Conservation (phyloP, 495 filamentous ascomycete species). For the Cetradonia linearis region DNA sequence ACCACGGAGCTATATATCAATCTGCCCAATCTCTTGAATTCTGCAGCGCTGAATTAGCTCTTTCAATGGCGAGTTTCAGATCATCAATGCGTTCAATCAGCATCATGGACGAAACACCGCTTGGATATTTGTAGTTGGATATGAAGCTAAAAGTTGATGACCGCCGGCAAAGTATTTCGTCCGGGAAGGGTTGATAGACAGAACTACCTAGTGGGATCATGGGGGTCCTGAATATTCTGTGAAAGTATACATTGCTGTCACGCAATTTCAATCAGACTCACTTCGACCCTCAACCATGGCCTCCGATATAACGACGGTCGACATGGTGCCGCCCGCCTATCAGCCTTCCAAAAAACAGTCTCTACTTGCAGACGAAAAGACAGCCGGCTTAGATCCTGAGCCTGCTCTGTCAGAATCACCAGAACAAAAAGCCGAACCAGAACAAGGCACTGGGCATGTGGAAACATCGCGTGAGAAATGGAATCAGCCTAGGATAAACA, state of each 20-base stretch:
- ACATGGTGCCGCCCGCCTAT: not conserved
- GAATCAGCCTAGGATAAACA: conserved; percentile 60
- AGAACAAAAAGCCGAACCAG: not conserved
- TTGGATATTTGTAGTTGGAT: not conserved
- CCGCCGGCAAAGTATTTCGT: not conserved
- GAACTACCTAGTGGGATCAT: not conserved
- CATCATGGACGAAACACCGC: not conserved
- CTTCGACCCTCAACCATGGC: not conserved
- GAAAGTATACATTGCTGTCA: too few relatives aligned
- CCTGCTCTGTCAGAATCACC: not conserved
- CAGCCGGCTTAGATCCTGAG: not conserved
- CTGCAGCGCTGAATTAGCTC: not conserved
- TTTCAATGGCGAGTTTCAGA: not conserved
- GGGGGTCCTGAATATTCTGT: not conserved
- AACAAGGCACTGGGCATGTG: not conserved
- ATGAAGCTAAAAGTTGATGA: not conserved
- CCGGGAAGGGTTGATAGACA: not conserved
- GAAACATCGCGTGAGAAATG: conserved; percentile 41
- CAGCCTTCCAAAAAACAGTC: not conserved
- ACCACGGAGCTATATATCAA: not conserved
- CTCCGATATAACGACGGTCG: not conserved
- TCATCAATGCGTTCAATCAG: not conserved
- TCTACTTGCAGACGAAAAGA: not conserved
- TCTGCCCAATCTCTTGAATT: not conserved
- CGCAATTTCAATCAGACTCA: not conserved